Evolutionary conservation across 257 asterid species (phyloP), one percentile per base, ranked within the genome.

Genomic region (Solanum sparsipilum): DNA sequence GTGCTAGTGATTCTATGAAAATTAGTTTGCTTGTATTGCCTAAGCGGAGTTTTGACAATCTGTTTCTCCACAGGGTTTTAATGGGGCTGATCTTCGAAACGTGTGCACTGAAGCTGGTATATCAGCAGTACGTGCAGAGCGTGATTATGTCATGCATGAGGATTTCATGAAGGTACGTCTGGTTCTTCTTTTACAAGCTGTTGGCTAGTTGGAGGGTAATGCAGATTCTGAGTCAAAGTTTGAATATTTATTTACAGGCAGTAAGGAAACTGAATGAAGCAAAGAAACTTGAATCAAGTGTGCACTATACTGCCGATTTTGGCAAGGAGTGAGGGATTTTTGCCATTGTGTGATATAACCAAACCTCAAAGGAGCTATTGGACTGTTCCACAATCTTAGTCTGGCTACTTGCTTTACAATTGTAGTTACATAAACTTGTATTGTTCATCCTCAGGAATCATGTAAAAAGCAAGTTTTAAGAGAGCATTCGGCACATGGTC

Each of bases 191-290:
- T 81, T 46, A 18, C 39, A 29, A 41, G 38, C 6, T 46, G 5
- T 46, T 36, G 15, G 36, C 20, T 81, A 44, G 39, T 81, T 41
- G 23, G 27, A 27, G 60, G 68, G 39, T 46, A 46, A 27, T 73
- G 41, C 13, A 71, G 13, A 71, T 31, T 31, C 39, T 76, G 73
- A 65, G 83, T 39, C 60, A 87, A 84, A 75, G 35, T 27, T 13
- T 75, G 9, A 44, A 79, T 79, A 78, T 78, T n/a, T 81, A 18
- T 16, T 48, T 72, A 13, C 92, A 94, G 96, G 98, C 96, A 38
- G 96, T 91, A 52, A 92, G 98, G 86, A 94, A 93, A 88, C 92
- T 94, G 90, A 94, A 92, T 58, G 96, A 94, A 91, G 96, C 95
- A 4, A 94, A 93, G 94, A 94, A 93, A 91, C 98, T 93, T 6